Percentiles rank a stretch among this genome's conserved stretches.
Evolutionary conservation across 768 basidiomycete genomes (phyloP).

Genomic region (Coprinellus micaceus): DNA sequence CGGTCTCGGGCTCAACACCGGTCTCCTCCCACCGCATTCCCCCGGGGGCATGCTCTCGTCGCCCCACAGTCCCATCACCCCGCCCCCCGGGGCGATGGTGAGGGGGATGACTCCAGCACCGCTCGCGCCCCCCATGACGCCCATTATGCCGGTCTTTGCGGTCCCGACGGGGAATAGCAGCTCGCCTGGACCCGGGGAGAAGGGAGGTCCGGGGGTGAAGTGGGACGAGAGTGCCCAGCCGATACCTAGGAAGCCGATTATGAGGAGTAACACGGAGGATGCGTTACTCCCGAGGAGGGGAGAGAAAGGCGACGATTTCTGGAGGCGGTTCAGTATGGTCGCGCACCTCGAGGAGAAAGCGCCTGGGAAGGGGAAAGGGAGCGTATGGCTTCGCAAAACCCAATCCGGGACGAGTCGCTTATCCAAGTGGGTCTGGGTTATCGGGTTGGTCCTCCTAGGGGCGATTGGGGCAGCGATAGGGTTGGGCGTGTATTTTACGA

Average conservation of each 20-base stretch:
- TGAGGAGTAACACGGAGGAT: conserved; percentile 68
- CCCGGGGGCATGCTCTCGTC: background rate
- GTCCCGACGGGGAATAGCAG: conserved; percentile 40
- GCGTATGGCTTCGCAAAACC: conserved; percentile 68
- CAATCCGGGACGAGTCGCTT: conserved; percentile 48
- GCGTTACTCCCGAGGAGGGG: conserved; percentile 64
- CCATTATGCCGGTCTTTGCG: conserved; percentile 75
- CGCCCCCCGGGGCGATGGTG: conserved; percentile 40
- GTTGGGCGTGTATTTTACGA: conserved; percentile 56
- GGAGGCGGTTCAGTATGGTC: conserved; percentile 83
- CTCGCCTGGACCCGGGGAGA: background rate
- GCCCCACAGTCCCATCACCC: conserved; percentile 20
- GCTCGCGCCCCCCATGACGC: conserved; percentile 70
- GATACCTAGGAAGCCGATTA: conserved; percentile 40
- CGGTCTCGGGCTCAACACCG: too few relatives aligned
- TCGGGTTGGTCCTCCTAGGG: conserved; percentile 56
- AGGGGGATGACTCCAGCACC: conserved; percentile 29
- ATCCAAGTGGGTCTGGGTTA: conserved; percentile 67
- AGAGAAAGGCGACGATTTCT: conserved; percentile 79
- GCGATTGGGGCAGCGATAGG: conserved; percentile 54
- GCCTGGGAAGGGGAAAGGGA: conserved; percentile 40
- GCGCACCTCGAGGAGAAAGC: conserved; percentile 59
- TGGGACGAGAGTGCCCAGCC: conserved; percentile 17
- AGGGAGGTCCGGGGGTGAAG: background rate
- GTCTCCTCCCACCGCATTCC: background rate